Conservation (phyloP, 805 yeast genomes). For the Saccharomycopsis babjevae region DNA sequence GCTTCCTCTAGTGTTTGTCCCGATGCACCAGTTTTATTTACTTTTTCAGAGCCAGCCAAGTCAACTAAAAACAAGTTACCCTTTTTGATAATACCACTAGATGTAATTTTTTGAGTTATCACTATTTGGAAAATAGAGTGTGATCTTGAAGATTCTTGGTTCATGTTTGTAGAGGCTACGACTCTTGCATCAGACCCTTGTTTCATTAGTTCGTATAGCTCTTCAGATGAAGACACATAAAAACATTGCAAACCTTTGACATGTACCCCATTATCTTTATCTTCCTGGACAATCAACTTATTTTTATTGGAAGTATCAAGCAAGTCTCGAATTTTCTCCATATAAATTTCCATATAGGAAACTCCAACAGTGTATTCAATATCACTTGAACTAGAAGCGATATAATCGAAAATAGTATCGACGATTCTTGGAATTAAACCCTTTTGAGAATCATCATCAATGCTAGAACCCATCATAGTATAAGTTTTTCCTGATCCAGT, state of each 20-base stretch:
- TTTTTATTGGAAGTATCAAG: conserved; percentile 33
- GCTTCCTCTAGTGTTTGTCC: conserved; percentile 76
- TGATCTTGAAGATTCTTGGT: conserved; percentile 63
- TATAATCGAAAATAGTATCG: conserved; percentile 50
- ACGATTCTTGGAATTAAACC: conserved; percentile 72
- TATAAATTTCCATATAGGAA: conserved; percentile 70
- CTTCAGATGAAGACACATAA: conserved; percentile 47
- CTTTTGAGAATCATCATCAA: conserved; percentile 27
- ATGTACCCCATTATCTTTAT: conserved; percentile 51
- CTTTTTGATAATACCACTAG: conserved; percentile 46
- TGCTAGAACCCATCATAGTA: conserved; percentile 61
- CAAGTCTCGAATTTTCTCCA: conserved; percentile 68
- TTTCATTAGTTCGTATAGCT: conserved; percentile 46
- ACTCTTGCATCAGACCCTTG: conserved; percentile 50
- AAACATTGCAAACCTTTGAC: conserved; percentile 61
- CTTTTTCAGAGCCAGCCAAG: conserved; percentile 50
- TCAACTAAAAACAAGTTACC: conserved; percentile 33
- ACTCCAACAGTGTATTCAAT: conserved; percentile 59
- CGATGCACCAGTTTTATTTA: conserved; percentile 64
- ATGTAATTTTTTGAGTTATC: conserved; percentile 47
- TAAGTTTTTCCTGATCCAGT: conserved; percentile 70
- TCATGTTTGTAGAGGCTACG: conserved; percentile 57
- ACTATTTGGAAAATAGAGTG: conserved; percentile 70
- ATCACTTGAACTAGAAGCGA: conserved; percentile 36
- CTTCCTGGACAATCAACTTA: conserved; percentile 48